These are phyloP conservation scores for Ottelia alismoides DNA, from an alignment of 106 monocot species.

Conservation along the genomic window DNA sequence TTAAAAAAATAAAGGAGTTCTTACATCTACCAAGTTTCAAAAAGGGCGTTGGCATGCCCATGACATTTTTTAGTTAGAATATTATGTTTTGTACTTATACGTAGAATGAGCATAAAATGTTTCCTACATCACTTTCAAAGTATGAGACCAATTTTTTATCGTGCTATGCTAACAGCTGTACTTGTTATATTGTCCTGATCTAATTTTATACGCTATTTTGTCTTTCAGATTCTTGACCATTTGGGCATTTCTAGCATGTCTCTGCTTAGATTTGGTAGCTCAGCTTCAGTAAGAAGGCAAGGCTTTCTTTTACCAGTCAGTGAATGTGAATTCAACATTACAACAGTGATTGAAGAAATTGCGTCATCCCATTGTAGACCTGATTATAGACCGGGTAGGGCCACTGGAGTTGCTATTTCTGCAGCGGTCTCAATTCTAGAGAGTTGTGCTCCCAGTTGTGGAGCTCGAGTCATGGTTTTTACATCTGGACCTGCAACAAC, in stretches of 20 bases:
- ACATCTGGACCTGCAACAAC: constrained; percentile 71
- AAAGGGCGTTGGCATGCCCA: too few relatives aligned
- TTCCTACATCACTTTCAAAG: too few relatives aligned
- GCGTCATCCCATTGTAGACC: constrained; percentile 16
- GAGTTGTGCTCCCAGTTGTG: constrained; percentile 27
- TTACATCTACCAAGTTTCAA: too few relatives aligned
- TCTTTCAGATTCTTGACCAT: constrained; percentile 50
- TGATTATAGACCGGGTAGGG: constrained; percentile 48
- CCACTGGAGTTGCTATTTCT: constrained; percentile 81
- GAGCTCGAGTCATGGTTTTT: constrained; percentile 85
- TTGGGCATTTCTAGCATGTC: constrained; percentile 33
- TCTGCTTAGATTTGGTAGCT: constrained; percentile 19
- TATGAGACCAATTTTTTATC: too few relatives aligned
- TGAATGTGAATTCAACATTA: constrained; percentile 85
- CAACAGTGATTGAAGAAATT: constrained; percentile 69
- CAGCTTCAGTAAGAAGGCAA: constrained; percentile 28
- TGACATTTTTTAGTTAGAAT: too few relatives aligned
- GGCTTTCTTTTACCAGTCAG: constrained; percentile 66
- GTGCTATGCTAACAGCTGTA: too few relatives aligned
- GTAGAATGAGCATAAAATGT: too few relatives aligned
- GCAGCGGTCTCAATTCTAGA: constrained; percentile 68
- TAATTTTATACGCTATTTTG: too few relatives aligned
- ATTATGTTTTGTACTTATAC: too few relatives aligned
- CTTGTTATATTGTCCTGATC: too few relatives aligned
- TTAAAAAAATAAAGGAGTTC: too few relatives aligned